These are phyloP conservation scores for Auricularia cornea DNA, from an alignment of 768 basidiomycete species.

Conservation along the genomic window DNA sequence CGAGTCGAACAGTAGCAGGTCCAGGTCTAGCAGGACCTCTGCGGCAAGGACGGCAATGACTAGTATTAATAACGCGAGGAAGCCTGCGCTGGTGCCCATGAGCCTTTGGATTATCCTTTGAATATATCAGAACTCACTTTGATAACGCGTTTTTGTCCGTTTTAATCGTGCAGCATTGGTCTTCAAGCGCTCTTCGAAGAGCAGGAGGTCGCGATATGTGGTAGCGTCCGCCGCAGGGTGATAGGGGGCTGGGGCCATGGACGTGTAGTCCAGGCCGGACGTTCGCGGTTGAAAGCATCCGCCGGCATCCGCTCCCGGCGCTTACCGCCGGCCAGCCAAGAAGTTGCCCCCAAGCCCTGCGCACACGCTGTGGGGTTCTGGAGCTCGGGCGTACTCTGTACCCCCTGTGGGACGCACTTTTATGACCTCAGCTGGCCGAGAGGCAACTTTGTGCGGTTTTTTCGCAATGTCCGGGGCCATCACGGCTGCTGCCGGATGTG, in stretches of 20 bases:
- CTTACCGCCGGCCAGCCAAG: too few species aligned
- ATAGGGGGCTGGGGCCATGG: constrained; percentile 22
- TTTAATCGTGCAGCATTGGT: constrained; percentile 79
- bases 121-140: constrained; percentile 42
- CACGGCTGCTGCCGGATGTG: too few species aligned
- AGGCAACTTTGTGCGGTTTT: too few species aligned
- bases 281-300: too few species aligned
- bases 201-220: constrained; percentile 79
- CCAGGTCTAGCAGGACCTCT: constrained; percentile 66
- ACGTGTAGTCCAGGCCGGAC: too few species aligned
- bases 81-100: constrained; percentile 41
- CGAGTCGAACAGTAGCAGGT: constrained; percentile 30
- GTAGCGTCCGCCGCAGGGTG: constrained; percentile 64
- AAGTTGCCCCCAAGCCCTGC: too few species aligned
- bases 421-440: too few species aligned
- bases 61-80: constrained; percentile 59
- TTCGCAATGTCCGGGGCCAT: too few species aligned
- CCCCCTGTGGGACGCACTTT: too few species aligned
- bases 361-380: too few species aligned
- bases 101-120: constrained; percentile 17
- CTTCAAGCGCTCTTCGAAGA: constrained; percentile 96
- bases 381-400: too few species aligned
- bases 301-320: too few species aligned
- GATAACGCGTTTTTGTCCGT: constrained; percentile 72
- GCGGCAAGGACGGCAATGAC: constrained; percentile 64